Conservation (phyloP, 345 rosid genomes). For the Salix koriyanagi region DNA sequence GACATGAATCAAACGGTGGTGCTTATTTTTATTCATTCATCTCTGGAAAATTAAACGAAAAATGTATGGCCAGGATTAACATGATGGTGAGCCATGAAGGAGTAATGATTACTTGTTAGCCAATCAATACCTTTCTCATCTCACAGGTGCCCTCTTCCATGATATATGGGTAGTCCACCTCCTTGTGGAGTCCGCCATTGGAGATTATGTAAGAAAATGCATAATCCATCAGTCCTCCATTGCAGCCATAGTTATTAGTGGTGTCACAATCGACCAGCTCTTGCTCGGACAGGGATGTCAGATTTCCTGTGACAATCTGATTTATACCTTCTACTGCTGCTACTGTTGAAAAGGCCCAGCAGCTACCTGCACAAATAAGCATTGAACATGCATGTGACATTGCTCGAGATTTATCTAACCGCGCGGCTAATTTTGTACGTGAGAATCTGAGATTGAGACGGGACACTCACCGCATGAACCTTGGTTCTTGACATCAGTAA, state of each 20-base stretch:
- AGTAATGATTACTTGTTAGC: not conserved
- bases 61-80: not conserved
- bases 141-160: conserved; percentile 33
- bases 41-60: not conserved
- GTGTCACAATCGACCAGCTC: conserved; percentile 32
- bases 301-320: conserved; percentile 25
- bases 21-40: no score
- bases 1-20: not conserved
- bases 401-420: not conserved
- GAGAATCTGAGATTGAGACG: no score
- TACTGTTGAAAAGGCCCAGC: conserved; percentile 35
- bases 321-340: conserved; percentile 30
- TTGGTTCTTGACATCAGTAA: conserved; percentile 27
- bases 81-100: not conserved
- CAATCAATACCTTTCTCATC: conserved; percentile 11
- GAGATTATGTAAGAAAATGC: conserved; percentile 24
- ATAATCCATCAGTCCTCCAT: conserved; percentile 34
- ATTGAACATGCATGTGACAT: not conserved
- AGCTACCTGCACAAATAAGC: conserved; percentile 14
- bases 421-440: no score
- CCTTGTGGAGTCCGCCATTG: conserved; percentile 26
- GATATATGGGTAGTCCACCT: conserved; percentile 27
- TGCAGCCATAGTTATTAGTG: conserved; percentile 20
- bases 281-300: conserved; percentile 31
- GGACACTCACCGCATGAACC: conserved; percentile 24